phyloP scores from a whole-genome alignment of 2,329 filamentous ascomycete species.

The Aspergillus clavatus region DNA sequence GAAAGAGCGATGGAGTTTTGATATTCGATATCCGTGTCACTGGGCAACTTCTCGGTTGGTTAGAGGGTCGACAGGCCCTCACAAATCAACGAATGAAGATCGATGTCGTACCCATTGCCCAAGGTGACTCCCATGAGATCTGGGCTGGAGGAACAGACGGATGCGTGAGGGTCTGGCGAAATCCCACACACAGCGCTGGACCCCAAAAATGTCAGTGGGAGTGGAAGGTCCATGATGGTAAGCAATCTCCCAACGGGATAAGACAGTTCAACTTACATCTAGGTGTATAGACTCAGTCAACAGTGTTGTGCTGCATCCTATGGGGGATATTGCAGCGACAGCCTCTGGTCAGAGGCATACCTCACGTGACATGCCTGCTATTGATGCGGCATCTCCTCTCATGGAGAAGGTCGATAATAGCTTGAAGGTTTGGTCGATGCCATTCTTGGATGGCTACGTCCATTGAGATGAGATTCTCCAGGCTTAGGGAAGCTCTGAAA shows the following conservation, averaged over 20 bases:
- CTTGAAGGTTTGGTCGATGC: constrained; percentile 40
- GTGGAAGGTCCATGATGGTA: constrained; percentile 44
- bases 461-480: neutral
- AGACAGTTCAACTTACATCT: constrained; percentile 12
- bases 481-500: no score
- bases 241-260: constrained; percentile 8
- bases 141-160: constrained; percentile 59
- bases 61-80: constrained; percentile 42
- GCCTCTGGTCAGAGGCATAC: constrained; percentile 44
- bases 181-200: constrained; percentile 40
- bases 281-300: constrained; percentile 40
- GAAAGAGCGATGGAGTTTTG: constrained; percentile 51
- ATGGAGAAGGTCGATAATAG: constrained; percentile 29
- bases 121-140: constrained; percentile 46
- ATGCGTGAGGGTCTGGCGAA: constrained; percentile 46
- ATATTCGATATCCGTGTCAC: constrained; percentile 58
- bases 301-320: constrained; percentile 44
- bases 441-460: constrained; percentile 12
- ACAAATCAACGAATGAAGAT: constrained; percentile 56
- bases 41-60: constrained; percentile 47
- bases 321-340: constrained; percentile 46
- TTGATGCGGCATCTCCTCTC: neutral
- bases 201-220: constrained; percentile 40
- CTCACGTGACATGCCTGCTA: constrained; percentile 16
- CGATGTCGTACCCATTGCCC: constrained; percentile 42